phyloP scores from a whole-genome alignment of 768 basidiomycete genomes.

The Phaffia tasmanica region DNA sequence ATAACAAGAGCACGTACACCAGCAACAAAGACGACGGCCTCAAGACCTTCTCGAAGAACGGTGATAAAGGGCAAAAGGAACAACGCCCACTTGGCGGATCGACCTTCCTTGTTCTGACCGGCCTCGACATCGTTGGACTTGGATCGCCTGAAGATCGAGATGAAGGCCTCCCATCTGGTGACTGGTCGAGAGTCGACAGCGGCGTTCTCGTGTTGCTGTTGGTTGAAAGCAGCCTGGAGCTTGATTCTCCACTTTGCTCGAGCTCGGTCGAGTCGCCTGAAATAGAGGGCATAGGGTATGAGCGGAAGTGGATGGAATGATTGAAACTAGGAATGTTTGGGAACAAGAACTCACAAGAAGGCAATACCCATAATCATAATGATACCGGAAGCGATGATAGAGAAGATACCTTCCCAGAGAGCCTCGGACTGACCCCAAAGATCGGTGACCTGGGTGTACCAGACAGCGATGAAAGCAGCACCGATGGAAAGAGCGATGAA shows the following conservation, averaged over 20 bases:
- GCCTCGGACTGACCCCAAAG: conserved; percentile 72
- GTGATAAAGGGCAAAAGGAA: conserved; percentile 85
- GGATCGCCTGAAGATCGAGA: neutral
- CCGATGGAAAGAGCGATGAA: conserved; percentile 40
- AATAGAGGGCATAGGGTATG: neutral
- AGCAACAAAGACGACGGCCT: conserved; percentile 86
- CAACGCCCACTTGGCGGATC: conserved; percentile 63
- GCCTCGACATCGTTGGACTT: conserved; percentile 17
- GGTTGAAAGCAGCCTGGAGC: conserved; percentile 61
- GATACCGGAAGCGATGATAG: conserved; percentile 46
- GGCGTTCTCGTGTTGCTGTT: conserved; percentile 30
- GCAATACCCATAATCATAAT: conserved; percentile 88
- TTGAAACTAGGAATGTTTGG: neutral
- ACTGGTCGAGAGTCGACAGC: neutral
- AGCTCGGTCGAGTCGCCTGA: conserved; percentile 60
- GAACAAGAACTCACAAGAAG: conserved; percentile 55
- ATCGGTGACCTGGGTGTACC: conserved; percentile 80
- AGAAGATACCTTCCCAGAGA: conserved; percentile 75
- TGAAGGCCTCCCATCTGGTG: neutral
- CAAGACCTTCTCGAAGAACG: conserved; percentile 85
- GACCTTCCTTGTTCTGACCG: conserved; percentile 41
- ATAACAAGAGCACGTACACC: conserved; percentile 45
- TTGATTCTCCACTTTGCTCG: conserved; percentile 92
- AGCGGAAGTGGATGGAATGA: too few relatives aligned
- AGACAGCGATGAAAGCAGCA: conserved; percentile 83